Conservation (phyloP, 2,329 filamentous ascomycete genomes). For the Fusarium odoratissimum region DNA sequence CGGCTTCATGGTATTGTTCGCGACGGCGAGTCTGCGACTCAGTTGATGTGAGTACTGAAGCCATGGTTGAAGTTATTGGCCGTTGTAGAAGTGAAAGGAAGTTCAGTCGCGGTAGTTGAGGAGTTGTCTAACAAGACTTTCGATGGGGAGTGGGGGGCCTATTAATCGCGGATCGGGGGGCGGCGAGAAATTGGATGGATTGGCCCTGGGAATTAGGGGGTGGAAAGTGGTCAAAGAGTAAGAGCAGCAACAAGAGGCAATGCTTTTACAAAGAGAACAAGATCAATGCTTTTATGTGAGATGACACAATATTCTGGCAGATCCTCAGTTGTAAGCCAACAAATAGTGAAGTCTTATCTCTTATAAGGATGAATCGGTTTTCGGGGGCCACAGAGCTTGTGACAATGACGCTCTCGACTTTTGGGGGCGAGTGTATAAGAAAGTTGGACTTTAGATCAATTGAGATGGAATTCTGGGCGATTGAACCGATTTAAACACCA, state of each 20-base stretch:
- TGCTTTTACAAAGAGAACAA: not conserved
- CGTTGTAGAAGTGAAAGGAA: not conserved
- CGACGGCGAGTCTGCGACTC: constrained; percentile 62
- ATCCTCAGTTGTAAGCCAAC: not conserved
- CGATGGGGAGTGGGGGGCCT: constrained; percentile 37
- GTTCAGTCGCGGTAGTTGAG: constrained; percentile 5
- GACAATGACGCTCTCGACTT: constrained; percentile 36
- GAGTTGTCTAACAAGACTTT: constrained; percentile 20
- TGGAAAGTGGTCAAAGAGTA: constrained; percentile 3
- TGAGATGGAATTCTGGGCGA: constrained; percentile 8
- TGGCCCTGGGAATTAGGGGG: constrained; percentile 23
- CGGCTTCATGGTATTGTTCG: constrained; percentile 71
- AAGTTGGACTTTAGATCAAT: constrained; percentile 5
- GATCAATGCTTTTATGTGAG: not conserved
- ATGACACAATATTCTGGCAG: constrained; percentile 5
- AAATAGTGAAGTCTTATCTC: not conserved
- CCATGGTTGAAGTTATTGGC: constrained; percentile 46
- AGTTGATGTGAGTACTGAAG: constrained; percentile 48
- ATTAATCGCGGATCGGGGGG: constrained; percentile 32
- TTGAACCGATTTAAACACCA: constrained; percentile 11
- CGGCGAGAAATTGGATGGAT: constrained; percentile 40
- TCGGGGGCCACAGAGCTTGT: constrained; percentile 34
- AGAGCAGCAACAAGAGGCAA: not conserved
- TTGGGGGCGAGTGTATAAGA: not conserved
- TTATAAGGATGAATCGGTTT: constrained; percentile 6